Evolutionary conservation across 2,329 filamentous ascomycete species (phyloP).

Genomic region (Botrytis pseudocinerea): DNA sequence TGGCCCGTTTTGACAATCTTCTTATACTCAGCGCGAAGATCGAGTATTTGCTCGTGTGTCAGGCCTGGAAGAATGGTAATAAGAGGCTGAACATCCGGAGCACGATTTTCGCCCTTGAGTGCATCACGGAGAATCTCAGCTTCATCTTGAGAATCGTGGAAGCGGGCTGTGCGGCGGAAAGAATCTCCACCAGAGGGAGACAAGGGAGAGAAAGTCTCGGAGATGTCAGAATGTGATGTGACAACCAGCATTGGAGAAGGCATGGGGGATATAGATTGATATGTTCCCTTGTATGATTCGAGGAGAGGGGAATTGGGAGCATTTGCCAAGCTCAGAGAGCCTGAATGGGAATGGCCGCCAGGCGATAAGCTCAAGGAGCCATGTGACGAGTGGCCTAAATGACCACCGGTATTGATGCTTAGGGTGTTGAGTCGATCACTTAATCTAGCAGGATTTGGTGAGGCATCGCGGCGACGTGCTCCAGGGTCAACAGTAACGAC

Average conservation of each 20-base stretch:
- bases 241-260: conserved; percentile 68
- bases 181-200: conserved; percentile 49
- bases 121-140: conserved; percentile 75
- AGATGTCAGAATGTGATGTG: conserved; percentile 48
- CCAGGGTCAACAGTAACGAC: conserved; percentile 39
- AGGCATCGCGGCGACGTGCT: conserved; percentile 30
- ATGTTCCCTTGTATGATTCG: conserved; percentile 90
- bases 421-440: conserved; percentile 39
- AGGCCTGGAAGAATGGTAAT: conserved; percentile 83
- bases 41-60: conserved; percentile 83
- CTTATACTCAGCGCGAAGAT: conserved; percentile 88
- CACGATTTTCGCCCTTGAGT: conserved; percentile 56
- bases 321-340: conserved; percentile 48
- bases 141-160: conserved; percentile 82
- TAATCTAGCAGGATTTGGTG: conserved; percentile 33
- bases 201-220: conserved; percentile 55
- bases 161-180: conserved; percentile 61
- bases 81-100: conserved; percentile 68
- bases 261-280: conserved; percentile 93
- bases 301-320: conserved; percentile 81
- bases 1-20: conserved; percentile 76
- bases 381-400: conserved; percentile 26
- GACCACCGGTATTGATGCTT: conserved; percentile 37
- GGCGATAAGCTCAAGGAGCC: conserved; percentile 23
- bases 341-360: not conserved